phyloP scores from a whole-genome alignment of 2,329 filamentous ascomycete species.

The Penicillium sp. region DNA sequence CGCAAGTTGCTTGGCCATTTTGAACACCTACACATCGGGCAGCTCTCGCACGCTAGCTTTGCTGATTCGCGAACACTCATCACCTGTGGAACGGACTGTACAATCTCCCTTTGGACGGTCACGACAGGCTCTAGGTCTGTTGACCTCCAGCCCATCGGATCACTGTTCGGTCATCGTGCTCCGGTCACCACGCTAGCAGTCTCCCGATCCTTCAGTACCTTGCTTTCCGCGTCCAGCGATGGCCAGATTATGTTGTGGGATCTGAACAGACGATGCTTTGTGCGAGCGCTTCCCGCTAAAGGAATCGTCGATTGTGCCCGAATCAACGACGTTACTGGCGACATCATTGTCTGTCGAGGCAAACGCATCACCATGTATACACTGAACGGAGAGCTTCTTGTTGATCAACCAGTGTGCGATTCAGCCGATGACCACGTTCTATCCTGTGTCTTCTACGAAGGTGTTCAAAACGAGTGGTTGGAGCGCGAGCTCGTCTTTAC shows the following conservation, averaged over 20 bases:
- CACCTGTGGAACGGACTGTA: constrained; percentile 89
- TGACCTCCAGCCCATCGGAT: constrained; percentile 74
- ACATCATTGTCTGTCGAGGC: constrained; percentile 81
- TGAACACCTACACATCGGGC: constrained; percentile 89
- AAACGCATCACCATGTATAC: constrained; percentile 75
- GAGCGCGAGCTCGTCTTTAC: constrained; percentile 85
- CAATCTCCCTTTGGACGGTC: constrained; percentile 79
- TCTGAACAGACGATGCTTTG: constrained; percentile 82
- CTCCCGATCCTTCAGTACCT: constrained; percentile 81
- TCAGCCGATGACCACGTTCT: constrained; percentile 71
- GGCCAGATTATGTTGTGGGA: constrained; percentile 91
- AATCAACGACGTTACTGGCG: constrained; percentile 87
- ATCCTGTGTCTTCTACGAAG: constrained; percentile 89
- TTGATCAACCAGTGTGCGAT: constrained; percentile 78
- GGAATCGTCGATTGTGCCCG: constrained; percentile 63
- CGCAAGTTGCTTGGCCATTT: constrained; percentile 82
- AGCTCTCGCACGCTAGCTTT: constrained; percentile 79
- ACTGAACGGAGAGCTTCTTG: constrained; percentile 78
- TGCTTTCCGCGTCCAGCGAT: constrained; percentile 78
- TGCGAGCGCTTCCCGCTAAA: constrained; percentile 66
- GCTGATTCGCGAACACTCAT: constrained; percentile 88
- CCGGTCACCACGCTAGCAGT: constrained; percentile 79
- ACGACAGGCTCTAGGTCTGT: constrained; percentile 65
- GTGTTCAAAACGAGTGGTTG: constrained; percentile 84
- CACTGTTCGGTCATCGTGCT: constrained; percentile 85